phyloP scores from a whole-genome alignment of 257 asterid genomes.

The Solanum chaucha region DNA sequence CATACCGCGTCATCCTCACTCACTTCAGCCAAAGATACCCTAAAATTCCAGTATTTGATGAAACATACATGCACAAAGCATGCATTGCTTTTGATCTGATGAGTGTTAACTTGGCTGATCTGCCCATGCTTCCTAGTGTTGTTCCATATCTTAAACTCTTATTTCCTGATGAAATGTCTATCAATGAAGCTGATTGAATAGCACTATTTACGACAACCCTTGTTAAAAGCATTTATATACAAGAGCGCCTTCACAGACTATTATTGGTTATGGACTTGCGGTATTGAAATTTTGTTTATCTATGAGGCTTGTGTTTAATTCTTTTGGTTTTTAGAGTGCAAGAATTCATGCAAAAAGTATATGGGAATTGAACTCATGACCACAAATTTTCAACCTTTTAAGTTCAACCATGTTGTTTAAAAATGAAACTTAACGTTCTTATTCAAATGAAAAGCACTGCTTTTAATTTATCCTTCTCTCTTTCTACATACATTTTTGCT shows the following conservation, averaged over 20 bases:
- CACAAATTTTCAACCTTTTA: not conserved
- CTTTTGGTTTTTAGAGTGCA: not conserved
- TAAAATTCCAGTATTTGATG: constrained; percentile 81
- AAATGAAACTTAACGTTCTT: not conserved
- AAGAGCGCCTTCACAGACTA: not conserved
- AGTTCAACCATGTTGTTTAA: not conserved
- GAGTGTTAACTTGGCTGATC: constrained; percentile 77
- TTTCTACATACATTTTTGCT: not conserved
- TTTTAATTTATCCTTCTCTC: not conserved
- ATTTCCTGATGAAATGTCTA: constrained; percentile 53
- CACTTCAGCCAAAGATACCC: constrained; percentile 97
- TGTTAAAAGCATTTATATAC: not conserved
- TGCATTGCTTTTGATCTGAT: constrained; percentile 88
- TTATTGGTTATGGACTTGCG: not conserved
- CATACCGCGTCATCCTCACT: constrained; percentile 66
- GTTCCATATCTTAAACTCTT: constrained; percentile 62
- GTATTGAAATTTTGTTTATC: not conserved
- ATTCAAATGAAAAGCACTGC: not conserved
- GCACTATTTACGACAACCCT: not conserved
- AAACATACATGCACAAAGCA: constrained; percentile 51
- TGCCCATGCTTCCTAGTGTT: constrained; percentile 63
- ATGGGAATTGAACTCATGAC: not conserved
- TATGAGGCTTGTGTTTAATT: not conserved
- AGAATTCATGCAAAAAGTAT: not conserved
- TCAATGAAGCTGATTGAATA: constrained; percentile 34